Conservation (phyloP, 768 basidiomycete species). For the Boletus pseudo-olivaceus region DNA sequence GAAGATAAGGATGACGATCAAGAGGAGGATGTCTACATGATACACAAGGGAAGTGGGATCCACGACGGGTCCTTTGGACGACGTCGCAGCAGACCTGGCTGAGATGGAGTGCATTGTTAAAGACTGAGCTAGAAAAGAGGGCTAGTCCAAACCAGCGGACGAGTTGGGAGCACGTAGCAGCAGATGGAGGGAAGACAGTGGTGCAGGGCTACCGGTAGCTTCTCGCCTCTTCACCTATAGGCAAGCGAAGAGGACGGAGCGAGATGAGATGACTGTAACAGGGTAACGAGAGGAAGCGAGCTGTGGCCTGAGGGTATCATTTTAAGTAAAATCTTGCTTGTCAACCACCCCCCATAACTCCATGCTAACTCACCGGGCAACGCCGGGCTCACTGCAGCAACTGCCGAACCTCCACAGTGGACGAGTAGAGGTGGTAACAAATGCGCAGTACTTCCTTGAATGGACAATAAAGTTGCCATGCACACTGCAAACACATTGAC, state of each 20-base stretch:
- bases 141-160: constrained; percentile 7
- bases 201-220: not conserved
- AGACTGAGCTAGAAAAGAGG: constrained; percentile 8
- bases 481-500: too few species aligned
- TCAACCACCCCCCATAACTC: too few species aligned
- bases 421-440: too few species aligned
- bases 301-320: not conserved
- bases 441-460: too few species aligned
- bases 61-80: not conserved
- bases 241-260: not conserved
- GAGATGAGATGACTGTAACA: not conserved
- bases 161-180: not conserved
- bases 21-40: constrained; percentile 44
- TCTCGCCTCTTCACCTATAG: not conserved
- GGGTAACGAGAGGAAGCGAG: not conserved
- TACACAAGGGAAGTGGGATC: constrained; percentile 23
- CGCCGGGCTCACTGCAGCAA: too few species aligned
- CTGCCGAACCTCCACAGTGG: too few species aligned
- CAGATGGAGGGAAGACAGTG: not conserved
- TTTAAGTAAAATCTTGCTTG: too few species aligned
- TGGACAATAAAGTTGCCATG: too few species aligned
- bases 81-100: not conserved
- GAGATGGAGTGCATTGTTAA: constrained; percentile 11
- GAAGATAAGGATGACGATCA: constrained; percentile 39
- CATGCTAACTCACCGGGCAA: too few species aligned